phyloP scores from a whole-genome alignment of 1,139 yeast species.

The Protomyces inundatus region DNA sequence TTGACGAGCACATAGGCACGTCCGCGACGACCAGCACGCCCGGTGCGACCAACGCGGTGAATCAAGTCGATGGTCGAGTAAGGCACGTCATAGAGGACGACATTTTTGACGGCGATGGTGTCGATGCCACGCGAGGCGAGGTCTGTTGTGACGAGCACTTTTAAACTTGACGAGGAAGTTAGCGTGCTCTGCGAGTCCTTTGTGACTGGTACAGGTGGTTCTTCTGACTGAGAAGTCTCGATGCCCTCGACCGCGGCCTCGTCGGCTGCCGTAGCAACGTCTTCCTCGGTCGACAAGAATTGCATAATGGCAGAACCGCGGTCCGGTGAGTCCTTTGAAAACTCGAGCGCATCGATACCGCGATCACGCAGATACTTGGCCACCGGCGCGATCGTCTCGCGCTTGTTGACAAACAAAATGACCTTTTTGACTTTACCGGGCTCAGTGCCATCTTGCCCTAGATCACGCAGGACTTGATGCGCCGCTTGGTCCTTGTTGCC shows the following conservation, averaged over 20 bases:
- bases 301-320: conserved; percentile 54
- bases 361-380: conserved; percentile 53
- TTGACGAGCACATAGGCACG: conserved; percentile 73
- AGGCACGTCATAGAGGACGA: conserved; percentile 80
- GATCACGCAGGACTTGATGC: conserved; percentile 61
- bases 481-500: conserved; percentile 19
- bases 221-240: neutral
- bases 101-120: conserved; percentile 74
- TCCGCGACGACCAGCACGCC: conserved; percentile 84
- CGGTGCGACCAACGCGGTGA: conserved; percentile 92
- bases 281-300: conserved; percentile 45
- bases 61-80: conserved; percentile 76
- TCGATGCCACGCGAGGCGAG: conserved; percentile 84
- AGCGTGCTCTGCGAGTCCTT: neutral
- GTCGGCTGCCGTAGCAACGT: conserved; percentile 33
- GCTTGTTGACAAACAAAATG: conserved; percentile 79
- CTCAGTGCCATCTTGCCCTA: conserved; percentile 78
- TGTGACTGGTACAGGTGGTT: neutral
- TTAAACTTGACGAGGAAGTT: conserved; percentile 35
- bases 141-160: conserved; percentile 84
- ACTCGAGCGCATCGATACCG: conserved; percentile 57
- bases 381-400: conserved; percentile 56
- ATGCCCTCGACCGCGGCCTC: conserved; percentile 28
- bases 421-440: conserved; percentile 69
- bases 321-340: conserved; percentile 63